Evolutionary conservation across 2,329 filamentous ascomycete species (phyloP).

Genomic region (Didymosphaeria variabile): DNA sequence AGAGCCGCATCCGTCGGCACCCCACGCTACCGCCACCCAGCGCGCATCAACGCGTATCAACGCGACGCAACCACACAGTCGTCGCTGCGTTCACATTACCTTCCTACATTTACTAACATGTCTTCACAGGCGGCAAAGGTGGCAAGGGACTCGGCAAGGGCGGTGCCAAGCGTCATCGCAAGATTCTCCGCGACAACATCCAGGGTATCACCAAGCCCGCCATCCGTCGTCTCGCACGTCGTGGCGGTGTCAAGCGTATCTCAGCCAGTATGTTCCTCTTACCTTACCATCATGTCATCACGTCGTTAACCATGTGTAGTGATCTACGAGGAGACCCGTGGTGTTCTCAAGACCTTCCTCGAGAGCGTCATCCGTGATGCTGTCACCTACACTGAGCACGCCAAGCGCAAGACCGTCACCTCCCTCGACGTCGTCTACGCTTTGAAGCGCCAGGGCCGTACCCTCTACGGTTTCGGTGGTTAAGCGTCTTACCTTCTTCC

Average conservation of each 20-base stretch:
- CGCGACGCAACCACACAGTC: slow-evolving; percentile 27
- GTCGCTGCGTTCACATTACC: slow-evolving; percentile 17
- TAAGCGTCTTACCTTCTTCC: slow-evolving; percentile 58
- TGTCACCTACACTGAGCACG: slow-evolving; percentile 81
- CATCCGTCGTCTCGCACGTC: slow-evolving; percentile 63
- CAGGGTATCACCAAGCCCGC: slow-evolving; percentile 65
- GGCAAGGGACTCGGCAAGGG: slow-evolving; percentile 65
- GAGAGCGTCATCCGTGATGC: slow-evolving; percentile 79
- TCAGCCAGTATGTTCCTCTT: slow-evolving; percentile 55
- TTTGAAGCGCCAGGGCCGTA: slow-evolving; percentile 71
- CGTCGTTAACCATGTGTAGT: slow-evolving; percentile 55
- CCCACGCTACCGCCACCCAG: slow-evolving; percentile 27
- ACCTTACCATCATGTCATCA: slow-evolving; percentile 4
- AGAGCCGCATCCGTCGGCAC: slow-evolving; percentile 35
- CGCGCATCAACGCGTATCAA: slow-evolving; percentile 17
- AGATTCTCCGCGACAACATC: slow-evolving; percentile 66
- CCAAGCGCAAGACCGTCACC: slow-evolving; percentile 82
- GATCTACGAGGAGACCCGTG: slow-evolving; percentile 82
- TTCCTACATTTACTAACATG: slow-evolving; percentile 41
- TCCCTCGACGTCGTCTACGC: slow-evolving; percentile 72
- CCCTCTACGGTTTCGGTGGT: slow-evolving; percentile 90
- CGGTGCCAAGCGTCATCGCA: slow-evolving; percentile 64
- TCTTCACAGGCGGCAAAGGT: slow-evolving; percentile 60
- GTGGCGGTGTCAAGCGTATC: slow-evolving; percentile 64
- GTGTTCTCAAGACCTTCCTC: slow-evolving; percentile 81